Base-by-base conservation (phyloP, 371 early-diverging fungal species). In the Actinomortierella wolfii region DNA sequence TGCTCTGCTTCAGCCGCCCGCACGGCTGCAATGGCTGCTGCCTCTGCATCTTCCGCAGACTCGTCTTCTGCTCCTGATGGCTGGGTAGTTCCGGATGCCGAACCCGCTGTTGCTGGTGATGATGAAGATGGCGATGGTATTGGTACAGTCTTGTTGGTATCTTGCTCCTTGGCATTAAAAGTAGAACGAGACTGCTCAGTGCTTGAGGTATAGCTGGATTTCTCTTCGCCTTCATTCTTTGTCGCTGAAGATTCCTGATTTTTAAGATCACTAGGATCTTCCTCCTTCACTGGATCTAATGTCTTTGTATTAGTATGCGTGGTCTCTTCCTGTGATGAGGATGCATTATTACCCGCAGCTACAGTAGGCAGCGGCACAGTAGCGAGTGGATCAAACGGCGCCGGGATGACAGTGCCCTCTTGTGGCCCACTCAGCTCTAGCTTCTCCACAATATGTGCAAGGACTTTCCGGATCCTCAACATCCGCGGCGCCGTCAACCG, bases 401-500 rank as follows among this genome's bases (percentile, higher is more conserved):
- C 13, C 20, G 39, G n/a, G 41, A 13, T 78, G 21, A 41, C 28
- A 18, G 24, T 29, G 21, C 47, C 21, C 54, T 65, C 15, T 46
- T 59, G 57, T 55, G 81, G 77, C 18, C 67, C 77, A 15, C 65
- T 61, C 39, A 89, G 51, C 1, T 76, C 77, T 18, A 93, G 70
- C 64, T 90, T 92, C 17, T 95, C 95, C 1, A 85, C 89, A 6
- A 96, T 84, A 66, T 96, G 94, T 17, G 84, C 81, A 2, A 89
- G 55, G 39, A 97, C 80, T 66, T 97, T 96, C 25, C 92, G 83
- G 3, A 93, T 83, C n/a, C 96, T 81, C 45, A 97, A 71, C 81
- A 95, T 89, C 39, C 95, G 79, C 58, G 94, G 94, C 4, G 97
- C 95, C 15, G 88, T 82, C 41, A 97, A 76, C 11, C 94, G 85